phyloP scores from a whole-genome alignment of 306 rosid species.

The Rosa rugosa region DNA sequence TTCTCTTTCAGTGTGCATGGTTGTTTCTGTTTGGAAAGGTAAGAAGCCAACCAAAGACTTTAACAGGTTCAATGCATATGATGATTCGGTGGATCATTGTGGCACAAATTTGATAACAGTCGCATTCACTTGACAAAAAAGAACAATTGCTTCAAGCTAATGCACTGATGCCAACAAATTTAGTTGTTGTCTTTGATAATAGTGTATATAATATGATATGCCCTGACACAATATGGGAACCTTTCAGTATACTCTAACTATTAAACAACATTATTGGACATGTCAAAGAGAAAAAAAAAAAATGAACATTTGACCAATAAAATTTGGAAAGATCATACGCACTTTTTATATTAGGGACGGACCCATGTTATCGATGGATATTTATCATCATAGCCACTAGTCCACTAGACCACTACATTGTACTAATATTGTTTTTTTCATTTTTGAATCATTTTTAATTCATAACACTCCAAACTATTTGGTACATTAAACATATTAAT shows the following conservation, averaged over 20 bases:
- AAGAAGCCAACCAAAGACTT: constrained; percentile 2
- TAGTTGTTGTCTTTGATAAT: neutral
- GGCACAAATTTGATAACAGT: neutral
- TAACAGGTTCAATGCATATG: constrained; percentile 43
- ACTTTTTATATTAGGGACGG: neutral
- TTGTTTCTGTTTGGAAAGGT: neutral
- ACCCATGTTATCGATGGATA: too few species aligned
- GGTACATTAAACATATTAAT: constrained; percentile 16
- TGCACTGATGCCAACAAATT: neutral
- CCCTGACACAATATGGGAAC: neutral
- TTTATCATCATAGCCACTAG: too few species aligned
- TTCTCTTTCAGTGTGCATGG: neutral
- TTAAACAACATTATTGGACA: neutral
- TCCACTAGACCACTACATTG: too few species aligned
- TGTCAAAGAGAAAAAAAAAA: neutral
- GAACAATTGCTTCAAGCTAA: neutral
- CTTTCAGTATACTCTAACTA: neutral
- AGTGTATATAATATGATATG: neutral
- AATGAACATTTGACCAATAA: neutral
- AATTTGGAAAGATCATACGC: neutral
- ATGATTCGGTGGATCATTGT: constrained; percentile 33
- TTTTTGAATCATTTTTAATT: neutral
- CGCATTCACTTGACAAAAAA: neutral
- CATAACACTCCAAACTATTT: neutral
- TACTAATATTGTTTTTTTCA: too few species aligned